Percentiles rank a stretch among this genome's conserved stretches.
Evolutionary conservation across 2,329 filamentous ascomycete species (phyloP).

Genomic region (Venturiaceae sp.): DNA sequence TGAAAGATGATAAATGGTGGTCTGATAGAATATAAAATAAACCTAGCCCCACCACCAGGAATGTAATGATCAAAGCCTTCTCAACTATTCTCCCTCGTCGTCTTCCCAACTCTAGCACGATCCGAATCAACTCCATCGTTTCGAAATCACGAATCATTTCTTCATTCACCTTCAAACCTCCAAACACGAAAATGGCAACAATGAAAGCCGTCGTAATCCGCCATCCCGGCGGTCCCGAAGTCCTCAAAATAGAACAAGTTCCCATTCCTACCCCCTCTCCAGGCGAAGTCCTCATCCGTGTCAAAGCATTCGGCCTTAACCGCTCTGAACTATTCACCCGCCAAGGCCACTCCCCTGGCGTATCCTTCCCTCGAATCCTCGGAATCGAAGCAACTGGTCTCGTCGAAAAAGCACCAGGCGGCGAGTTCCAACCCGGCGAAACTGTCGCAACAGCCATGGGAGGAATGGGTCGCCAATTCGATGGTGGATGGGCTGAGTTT

Average conservation of each 20-base stretch:
- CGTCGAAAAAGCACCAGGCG: slow-evolving; percentile 26
- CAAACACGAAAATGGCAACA: slow-evolving; percentile 12
- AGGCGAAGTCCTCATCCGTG: slow-evolving; percentile 30
- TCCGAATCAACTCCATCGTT: too few species aligned
- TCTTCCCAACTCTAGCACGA: too few species aligned
- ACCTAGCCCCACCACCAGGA: too few species aligned
- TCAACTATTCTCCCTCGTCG: too few species aligned
- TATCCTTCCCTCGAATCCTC: slow-evolving; percentile 36
- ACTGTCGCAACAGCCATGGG: slow-evolving; percentile 40
- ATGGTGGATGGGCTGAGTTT: slow-evolving; percentile 43
- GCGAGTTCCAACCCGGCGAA: slow-evolving; percentile 27
- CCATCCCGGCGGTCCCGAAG: slow-evolving; percentile 27
- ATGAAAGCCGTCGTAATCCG: slow-evolving; percentile 37
- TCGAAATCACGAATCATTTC: too few species aligned
- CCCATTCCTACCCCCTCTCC: slow-evolving; percentile 28
- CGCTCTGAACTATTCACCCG: slow-evolving; percentile 38
- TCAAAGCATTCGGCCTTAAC: slow-evolving; percentile 38
- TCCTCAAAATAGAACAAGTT: slow-evolving; percentile 27
- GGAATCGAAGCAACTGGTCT: slow-evolving; percentile 38
- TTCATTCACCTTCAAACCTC: too few species aligned
- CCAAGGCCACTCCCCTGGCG: slow-evolving; percentile 32
- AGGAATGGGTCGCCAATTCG: slow-evolving; percentile 36
- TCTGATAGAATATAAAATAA: too few species aligned
- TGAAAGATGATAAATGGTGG: too few species aligned
- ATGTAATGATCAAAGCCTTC: too few species aligned